Base-by-base conservation (phyloP, 164 flowering plant genomes). In the Macadamia integrifolia region DNA sequence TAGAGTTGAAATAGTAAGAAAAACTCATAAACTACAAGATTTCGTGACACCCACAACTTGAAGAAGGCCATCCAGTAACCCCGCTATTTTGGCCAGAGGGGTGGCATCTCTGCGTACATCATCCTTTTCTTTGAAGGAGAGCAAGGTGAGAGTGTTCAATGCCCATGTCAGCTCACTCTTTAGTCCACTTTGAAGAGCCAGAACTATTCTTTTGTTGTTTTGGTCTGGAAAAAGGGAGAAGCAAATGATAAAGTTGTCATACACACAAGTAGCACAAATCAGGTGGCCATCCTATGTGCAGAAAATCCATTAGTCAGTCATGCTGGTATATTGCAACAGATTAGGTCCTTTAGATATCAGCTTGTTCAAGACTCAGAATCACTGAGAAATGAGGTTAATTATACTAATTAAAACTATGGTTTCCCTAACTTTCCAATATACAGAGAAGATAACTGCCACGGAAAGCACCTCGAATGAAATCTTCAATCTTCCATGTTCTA, bases 141-240 rank as follows among this genome's bases (percentile, higher is more conserved):
- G 96, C 83, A 95, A 70, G 6, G 96, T 89, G 59, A 95, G 94
- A 66, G 98, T 79, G 73, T 95, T 92, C 68, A 95, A 67, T 12
- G 98, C 98, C 99, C 99, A 95, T 23, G 87, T 90, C 66, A 95
- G 68, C 82, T 95, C 99, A 76, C 97, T 95, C 82, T 95, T 95
- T 29, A 95, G 67, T 59, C 99, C 99, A 83, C 99, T 95, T 77
- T 92, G 99, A 64, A 95, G 88, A 44, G 98, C 99, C 70, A 92
- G 70, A 23, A 91, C 97, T 68, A 95, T 87, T 74, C 99, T 85
- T 79, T 89, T 95, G 72, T 86, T 84, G 82, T 89, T 92, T 71
- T 92, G 99, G 73, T 92, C 99, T 95, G 83, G 11, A 70, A 49
- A 44, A 14, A 61, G 59, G 62, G 59, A 59, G 15, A 56, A 70